Percentiles rank a stretch among this genome's conserved stretches.
These are phyloP conservation scores for Arctostaphylos glauca DNA, from an alignment of 148 eudicot species.

Conservation along the genomic window DNA sequence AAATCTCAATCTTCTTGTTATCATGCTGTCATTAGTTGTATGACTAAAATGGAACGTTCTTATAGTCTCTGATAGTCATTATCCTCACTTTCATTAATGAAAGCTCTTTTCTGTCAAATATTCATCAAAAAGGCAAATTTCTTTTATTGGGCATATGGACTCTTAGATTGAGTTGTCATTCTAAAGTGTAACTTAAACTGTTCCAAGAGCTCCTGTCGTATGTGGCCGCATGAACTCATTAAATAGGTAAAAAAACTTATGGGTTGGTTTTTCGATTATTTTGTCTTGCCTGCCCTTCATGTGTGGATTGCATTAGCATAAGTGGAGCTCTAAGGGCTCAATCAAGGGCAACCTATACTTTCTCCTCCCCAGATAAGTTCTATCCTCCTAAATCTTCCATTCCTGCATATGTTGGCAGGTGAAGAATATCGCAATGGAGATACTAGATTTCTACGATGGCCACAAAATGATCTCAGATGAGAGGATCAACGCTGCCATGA, in stretches of 20 bases:
- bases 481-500: constrained; percentile 55
- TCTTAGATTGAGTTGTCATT: not conserved
- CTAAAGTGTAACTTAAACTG: not conserved
- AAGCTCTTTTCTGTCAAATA: not conserved
- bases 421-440: constrained; percentile 96
- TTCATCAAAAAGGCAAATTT: not conserved
- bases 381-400: not conserved
- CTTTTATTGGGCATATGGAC: not conserved
- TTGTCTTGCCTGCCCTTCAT: not conserved
- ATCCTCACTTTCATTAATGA: not conserved
- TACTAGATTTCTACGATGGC: constrained; percentile 81
- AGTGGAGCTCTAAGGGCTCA: not conserved
- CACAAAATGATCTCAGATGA: constrained; percentile 70
- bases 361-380: no score
- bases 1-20: not conserved
- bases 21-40: not conserved
- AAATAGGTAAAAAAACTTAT: not conserved
- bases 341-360: not conserved
- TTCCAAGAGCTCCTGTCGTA: not conserved
- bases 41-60: not conserved
- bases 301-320: not conserved
- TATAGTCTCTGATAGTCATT: not conserved
- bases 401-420: constrained; percentile 44
- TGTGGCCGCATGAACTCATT: not conserved
- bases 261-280: not conserved